Conservation (phyloP, 192 early-diverging fungal genomes). For the Coemansia sp. region DNA sequence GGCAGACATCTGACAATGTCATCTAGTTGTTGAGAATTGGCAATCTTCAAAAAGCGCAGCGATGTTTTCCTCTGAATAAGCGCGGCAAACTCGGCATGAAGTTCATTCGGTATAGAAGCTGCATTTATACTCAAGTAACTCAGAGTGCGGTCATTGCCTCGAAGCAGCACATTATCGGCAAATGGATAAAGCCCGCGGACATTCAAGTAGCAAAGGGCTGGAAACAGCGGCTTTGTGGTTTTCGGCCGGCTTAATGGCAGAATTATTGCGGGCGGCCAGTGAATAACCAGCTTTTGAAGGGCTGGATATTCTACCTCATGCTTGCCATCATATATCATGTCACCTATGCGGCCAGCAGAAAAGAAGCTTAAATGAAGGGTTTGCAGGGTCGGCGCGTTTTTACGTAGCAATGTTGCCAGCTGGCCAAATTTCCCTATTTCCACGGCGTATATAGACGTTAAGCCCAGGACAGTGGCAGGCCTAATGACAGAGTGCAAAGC, state of each 20-base stretch:
- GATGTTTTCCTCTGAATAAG: background rate
- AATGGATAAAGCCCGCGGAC: background rate
- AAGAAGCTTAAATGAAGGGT: background rate
- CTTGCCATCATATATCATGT: background rate
- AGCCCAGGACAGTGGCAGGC: background rate
- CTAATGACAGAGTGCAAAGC: background rate
- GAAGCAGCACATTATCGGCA: background rate
- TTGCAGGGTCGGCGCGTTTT: background rate
- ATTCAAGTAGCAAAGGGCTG: background rate
- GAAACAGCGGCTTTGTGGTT: background rate
- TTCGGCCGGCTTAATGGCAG: background rate
- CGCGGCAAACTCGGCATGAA: no score
- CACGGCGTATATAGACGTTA: background rate
- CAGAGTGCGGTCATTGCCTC: background rate
- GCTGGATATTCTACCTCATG: background rate
- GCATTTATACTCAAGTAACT: no score
- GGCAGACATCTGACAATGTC: no score
- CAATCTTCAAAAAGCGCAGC: background rate
- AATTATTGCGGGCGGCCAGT: background rate
- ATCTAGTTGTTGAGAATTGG: background rate
- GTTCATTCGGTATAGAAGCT: no score
- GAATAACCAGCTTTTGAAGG: background rate
- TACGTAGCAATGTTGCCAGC: background rate
- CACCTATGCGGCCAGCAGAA: background rate
- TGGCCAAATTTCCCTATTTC: background rate